Evolutionary conservation across 371 early-diverging fungal species (phyloP), one percentile per base, ranked within the genome.

Genomic region (Chytridium lagenaria): DNA sequence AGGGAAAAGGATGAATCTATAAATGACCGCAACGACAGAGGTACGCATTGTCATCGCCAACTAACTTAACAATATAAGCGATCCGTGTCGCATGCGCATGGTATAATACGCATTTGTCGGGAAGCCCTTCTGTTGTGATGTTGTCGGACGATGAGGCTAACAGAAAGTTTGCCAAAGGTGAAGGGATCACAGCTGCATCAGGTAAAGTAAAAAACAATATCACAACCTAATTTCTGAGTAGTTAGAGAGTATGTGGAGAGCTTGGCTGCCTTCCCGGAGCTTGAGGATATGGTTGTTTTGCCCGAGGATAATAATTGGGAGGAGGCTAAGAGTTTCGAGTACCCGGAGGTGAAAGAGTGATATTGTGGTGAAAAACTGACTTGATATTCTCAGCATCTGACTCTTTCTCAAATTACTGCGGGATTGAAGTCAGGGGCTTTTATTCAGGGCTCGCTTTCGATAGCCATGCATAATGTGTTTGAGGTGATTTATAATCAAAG

Each of bases 21-120:
- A 3, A 97, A 97, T 69, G 98, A 97, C 77, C 83, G 95, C 70
- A 97, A 97, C 70, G 98, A 97, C 76, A 80, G 97, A 79, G 91
- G 92, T 92, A 36, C 40, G 63, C 22, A 1, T 61, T 52, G 15
- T 51, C 57, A 51, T 37, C 37, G 61, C 15, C 37, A 23, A 33
- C 22, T 59, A 36, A 34, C 31, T 38, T 16, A 51, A 30, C n/a
- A 71, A n/a, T 31, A 12, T 39, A 72, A 90, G 95, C 96, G 2
- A 98, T 98, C 71, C 92, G 97, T 16, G 84, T 86, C 0, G 92
- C 95, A 0, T 85, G 89, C 0, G 83, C 87, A 50, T 98, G 98
- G 98, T 96, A 95, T 70, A 50, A 63, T 0, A 83, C 85, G 34
- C 98, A 98, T 78, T 75, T 94, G 55, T 49, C 67, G 0, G 67